These are phyloP conservation scores for Cyclotella cryptica DNA, from an alignment of 108 stramenopile genomes.

Conservation along the genomic window DNA sequence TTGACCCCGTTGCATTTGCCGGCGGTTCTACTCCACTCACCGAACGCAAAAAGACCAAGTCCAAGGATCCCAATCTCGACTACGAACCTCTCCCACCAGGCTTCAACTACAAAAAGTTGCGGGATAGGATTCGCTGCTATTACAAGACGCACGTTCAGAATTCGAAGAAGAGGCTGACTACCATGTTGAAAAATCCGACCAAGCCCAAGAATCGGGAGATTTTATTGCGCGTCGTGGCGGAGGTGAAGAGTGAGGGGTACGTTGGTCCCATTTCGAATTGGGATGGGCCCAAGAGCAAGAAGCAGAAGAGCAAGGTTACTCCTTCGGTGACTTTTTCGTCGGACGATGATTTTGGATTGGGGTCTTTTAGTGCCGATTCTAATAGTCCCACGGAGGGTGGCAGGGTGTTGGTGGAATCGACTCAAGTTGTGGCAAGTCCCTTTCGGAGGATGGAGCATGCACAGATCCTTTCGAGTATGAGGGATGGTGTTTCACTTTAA, in stretches of 20 bases:
- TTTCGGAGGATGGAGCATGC: constrained; percentile 22
- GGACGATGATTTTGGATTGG: constrained; percentile 16
- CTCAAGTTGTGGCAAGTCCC: background rate
- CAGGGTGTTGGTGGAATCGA: constrained; percentile 1
- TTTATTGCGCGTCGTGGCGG: constrained; percentile 25
- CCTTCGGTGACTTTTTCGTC: constrained; percentile 16
- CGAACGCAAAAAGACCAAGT: constrained; percentile 18
- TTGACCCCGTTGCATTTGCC: constrained; percentile 60
- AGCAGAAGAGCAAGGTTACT: background rate
- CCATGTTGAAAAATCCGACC: constrained; percentile 76
- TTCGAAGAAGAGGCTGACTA: constrained; percentile 82
- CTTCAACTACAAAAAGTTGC: constrained; percentile 71
- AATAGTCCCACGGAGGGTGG: background rate
- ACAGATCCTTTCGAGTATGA: constrained; percentile 17
- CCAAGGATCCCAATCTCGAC: constrained; percentile 6
- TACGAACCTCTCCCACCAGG: constrained; percentile 21
- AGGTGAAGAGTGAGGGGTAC: constrained; percentile 30
- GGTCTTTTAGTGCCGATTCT: constrained; percentile 7
- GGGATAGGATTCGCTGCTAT: constrained; percentile 88
- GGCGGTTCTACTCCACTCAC: constrained; percentile 18
- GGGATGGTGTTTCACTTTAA: constrained; percentile 6
- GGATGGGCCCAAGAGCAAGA: constrained; percentile 6
- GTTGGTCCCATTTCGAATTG: constrained; percentile 20
- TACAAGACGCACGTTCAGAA: constrained; percentile 94
- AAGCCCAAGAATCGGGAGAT: constrained; percentile 37